These are phyloP conservation scores for Neopestalotiopsis rosae DNA, from an alignment of 2,329 filamentous ascomycete species.

Conservation along the genomic window DNA sequence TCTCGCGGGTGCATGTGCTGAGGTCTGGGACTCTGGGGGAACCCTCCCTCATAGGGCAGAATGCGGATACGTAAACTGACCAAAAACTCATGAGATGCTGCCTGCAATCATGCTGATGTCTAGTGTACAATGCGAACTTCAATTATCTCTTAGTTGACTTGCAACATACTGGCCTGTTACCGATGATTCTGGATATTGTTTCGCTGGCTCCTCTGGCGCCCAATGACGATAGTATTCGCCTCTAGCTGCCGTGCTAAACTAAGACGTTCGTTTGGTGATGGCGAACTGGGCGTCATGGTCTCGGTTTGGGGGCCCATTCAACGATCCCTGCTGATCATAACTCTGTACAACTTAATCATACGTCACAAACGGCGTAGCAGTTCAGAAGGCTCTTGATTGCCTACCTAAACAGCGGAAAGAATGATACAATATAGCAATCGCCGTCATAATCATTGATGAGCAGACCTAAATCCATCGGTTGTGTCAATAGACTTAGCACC, in stretches of 20 bases:
- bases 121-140: not conserved
- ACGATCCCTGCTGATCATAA: not conserved
- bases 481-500: not conserved
- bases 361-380: not conserved
- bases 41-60: constrained; percentile 12
- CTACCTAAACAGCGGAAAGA: not conserved
- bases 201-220: not conserved
- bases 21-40: constrained; percentile 3
- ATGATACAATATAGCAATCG: no score
- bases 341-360: not conserved
- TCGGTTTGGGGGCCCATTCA: not conserved
- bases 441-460: not conserved
- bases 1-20: not conserved
- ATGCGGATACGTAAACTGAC: not conserved
- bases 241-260: not conserved
- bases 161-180: not conserved
- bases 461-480: not conserved
- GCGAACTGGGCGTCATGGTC: not conserved
- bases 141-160: not conserved
- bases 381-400: not conserved
- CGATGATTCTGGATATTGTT: not conserved
- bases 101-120: not conserved
- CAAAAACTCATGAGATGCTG: not conserved
- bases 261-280: not conserved
- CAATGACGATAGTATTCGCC: not conserved